Evolutionary conservation across 1,284 basidiomycete species (phyloP).

Genomic region (Apiotrichum gracile): DNA sequence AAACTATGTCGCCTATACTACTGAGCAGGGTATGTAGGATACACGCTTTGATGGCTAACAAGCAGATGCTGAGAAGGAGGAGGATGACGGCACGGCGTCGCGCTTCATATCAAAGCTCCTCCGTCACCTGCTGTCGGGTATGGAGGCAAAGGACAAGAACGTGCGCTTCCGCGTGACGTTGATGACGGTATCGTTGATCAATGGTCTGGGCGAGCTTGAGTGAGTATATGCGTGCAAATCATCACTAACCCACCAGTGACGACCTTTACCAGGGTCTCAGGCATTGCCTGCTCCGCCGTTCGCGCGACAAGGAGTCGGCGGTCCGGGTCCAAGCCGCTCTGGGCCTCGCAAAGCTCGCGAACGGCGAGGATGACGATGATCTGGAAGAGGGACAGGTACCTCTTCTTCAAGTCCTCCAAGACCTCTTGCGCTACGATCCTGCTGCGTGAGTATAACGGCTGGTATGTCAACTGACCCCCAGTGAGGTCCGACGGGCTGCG

Average conservation of each 20-base stretch:
- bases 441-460: slow-evolving; percentile 59
- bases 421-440: slow-evolving; percentile 68
- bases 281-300: slow-evolving; percentile 64
- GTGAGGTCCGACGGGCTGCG: slow-evolving; percentile 84
- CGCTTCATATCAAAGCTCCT: slow-evolving; percentile 70
- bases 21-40: slow-evolving; percentile 64
- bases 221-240: slow-evolving; percentile 45
- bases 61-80: slow-evolving; percentile 55
- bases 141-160: slow-evolving; percentile 82
- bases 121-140: slow-evolving; percentile 73
- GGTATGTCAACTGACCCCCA: slow-evolving; percentile 33
- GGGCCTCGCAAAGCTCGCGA: slow-evolving; percentile 76
- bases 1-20: slow-evolving; percentile 70
- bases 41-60: neutral
- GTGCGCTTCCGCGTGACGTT: slow-evolving; percentile 76
- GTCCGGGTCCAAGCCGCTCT: slow-evolving; percentile 81
- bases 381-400: slow-evolving; percentile 60
- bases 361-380: slow-evolving; percentile 66
- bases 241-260: slow-evolving; percentile 55
- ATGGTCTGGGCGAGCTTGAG: slow-evolving; percentile 77
- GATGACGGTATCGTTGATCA: slow-evolving; percentile 72
- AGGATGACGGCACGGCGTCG: slow-evolving; percentile 65
- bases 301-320: slow-evolving; percentile 75
- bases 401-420: slow-evolving; percentile 63
- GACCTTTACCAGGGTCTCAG: slow-evolving; percentile 69